Evolutionary conservation across 106 monocot genomes (phyloP).

Genomic region (Xerophyta viscosa): DNA sequence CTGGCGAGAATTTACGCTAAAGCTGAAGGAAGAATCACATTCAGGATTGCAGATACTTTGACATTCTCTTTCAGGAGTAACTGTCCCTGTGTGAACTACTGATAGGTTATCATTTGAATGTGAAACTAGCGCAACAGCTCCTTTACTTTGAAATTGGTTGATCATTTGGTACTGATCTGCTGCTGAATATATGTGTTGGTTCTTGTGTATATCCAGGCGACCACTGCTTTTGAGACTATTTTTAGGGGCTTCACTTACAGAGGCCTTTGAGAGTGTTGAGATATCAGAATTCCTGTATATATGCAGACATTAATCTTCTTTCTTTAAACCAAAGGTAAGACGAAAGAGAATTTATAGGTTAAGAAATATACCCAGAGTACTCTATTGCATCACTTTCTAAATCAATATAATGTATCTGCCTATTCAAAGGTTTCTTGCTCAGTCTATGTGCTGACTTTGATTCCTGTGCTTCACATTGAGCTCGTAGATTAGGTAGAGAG

Average conservation of each 20-base stretch:
- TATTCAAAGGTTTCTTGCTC: slow-evolving; percentile 9
- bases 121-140: no score
- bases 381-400: slow-evolving; percentile 16
- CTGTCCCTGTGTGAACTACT: slow-evolving; percentile 12
- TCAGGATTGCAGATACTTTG: slow-evolving; percentile 13
- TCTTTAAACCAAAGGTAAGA: slow-evolving; percentile 2
- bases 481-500: background rate
- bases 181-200: slow-evolving; percentile 5
- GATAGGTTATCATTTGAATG: slow-evolving; percentile 25
- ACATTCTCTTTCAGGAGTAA: slow-evolving; percentile 34
- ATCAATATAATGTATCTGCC: background rate
- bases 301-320: background rate
- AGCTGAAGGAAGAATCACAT: slow-evolving; percentile 34
- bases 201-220: background rate
- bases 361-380: slow-evolving; percentile 17
- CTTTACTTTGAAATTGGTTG: slow-evolving; percentile 2
- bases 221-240: background rate
- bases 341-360: background rate
- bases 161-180: slow-evolving; percentile 1
- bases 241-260: slow-evolving; percentile 8
- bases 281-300: slow-evolving; percentile 32
- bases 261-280: slow-evolving; percentile 9
- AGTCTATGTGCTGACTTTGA: background rate
- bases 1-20: slow-evolving; percentile 58
- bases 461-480: background rate